phyloP scores from a whole-genome alignment of 169 alveolate genomes.

The Plasmodium cynomolgi region DNA sequence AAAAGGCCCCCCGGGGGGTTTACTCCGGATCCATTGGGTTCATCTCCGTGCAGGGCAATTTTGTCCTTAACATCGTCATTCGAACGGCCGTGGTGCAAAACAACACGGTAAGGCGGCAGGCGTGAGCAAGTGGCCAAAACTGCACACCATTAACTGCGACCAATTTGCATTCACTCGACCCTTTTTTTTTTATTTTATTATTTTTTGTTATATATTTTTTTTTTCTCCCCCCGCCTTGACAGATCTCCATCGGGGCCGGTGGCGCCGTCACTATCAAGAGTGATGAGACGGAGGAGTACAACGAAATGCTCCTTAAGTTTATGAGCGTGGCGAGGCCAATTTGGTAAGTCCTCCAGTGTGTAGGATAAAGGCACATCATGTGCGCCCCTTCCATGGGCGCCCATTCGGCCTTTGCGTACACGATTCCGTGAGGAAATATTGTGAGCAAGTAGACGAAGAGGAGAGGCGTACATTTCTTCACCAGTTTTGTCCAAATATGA shows the following conservation, averaged over 20 bases:
- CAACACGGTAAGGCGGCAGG: neutral
- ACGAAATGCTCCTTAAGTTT: slow-evolving; percentile 78
- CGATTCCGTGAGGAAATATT: neutral
- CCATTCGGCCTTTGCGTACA: neutral
- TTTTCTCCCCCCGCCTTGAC: neutral
- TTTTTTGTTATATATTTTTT: slow-evolving; percentile 37
- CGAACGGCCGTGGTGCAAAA: slow-evolving; percentile 70
- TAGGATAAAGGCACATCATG: neutral
- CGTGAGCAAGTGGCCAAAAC: neutral
- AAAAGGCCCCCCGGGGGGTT: slow-evolving; percentile 76
- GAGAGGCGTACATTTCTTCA: neutral
- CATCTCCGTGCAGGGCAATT: slow-evolving; percentile 65
- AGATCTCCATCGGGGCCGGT: slow-evolving; percentile 77
- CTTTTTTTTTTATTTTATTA: neutral
- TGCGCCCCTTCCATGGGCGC: neutral
- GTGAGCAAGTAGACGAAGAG: neutral
- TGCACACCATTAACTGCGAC: neutral
- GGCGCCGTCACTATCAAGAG: slow-evolving; percentile 80
- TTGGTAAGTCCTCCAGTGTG: neutral
- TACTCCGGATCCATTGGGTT: slow-evolving; percentile 80
- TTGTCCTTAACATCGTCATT: slow-evolving; percentile 75
- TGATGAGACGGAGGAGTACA: slow-evolving; percentile 74
- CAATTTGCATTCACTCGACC: neutral
- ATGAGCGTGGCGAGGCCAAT: slow-evolving; percentile 38
- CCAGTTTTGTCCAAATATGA: neutral